These are phyloP conservation scores for Talaromyces albobiverticillius DNA, from an alignment of 2,329 filamentous ascomycete genomes.

Conservation along the genomic window DNA sequence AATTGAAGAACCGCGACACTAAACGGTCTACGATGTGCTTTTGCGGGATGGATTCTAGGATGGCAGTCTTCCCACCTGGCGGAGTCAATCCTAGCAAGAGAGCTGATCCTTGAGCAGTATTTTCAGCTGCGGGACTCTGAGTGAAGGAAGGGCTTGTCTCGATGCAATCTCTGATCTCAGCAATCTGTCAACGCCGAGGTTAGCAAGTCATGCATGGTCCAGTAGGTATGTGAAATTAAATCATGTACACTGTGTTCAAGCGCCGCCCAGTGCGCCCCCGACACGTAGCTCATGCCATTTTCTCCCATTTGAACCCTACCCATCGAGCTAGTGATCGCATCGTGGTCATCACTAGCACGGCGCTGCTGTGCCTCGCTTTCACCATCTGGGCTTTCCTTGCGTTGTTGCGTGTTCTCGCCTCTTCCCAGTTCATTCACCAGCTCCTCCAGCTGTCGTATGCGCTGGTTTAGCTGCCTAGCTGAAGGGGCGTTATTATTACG, in stretches of 20 bases:
- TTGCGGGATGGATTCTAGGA: conserved; percentile 28
- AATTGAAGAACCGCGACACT: conserved; percentile 31
- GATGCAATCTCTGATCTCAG: conserved; percentile 29
- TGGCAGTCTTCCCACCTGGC: conserved; percentile 26
- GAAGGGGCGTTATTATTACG: conserved; percentile 49
- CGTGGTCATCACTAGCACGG: conserved; percentile 27
- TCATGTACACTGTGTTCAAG: conserved; percentile 29
- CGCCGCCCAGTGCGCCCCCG: conserved; percentile 27
- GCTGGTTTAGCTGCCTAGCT: conserved; percentile 57
- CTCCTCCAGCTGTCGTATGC: conserved; percentile 55
- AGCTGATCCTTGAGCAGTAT: conserved; percentile 20
- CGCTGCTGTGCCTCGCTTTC: conserved; percentile 40
- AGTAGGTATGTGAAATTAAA: neutral
- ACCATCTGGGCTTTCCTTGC: neutral
- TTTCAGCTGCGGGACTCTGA: conserved; percentile 8
- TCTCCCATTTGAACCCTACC: neutral
- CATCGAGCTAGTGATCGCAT: conserved; percentile 7
- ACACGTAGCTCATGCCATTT: neutral
- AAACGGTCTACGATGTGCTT: conserved; percentile 29
- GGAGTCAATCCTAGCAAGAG: conserved; percentile 18
- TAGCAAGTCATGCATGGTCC: conserved; percentile 12
- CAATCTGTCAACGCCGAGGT: conserved; percentile 20
- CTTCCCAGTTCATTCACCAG: conserved; percentile 59
- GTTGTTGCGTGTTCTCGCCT: conserved; percentile 41
- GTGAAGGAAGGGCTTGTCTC: conserved; percentile 17